These are phyloP conservation scores for Phytophthora tubulina DNA, from an alignment of 352 stramenopile genomes.

Conservation along the genomic window DNA sequence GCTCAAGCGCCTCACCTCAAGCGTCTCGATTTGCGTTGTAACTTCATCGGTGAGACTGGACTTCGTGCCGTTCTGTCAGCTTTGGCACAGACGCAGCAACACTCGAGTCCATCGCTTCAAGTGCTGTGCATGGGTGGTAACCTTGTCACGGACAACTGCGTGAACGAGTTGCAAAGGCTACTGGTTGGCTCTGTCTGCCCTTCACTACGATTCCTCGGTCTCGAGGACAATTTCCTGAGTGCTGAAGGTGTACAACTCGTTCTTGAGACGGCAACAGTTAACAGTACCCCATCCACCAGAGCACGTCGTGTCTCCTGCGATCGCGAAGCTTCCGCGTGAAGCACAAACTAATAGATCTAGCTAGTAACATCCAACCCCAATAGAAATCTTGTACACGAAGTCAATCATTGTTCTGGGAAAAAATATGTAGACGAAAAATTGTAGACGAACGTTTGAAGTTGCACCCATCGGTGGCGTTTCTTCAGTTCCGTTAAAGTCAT, in stretches of 20 bases:
- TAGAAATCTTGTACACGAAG: slow-evolving; percentile 32
- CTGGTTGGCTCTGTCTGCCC: slow-evolving; percentile 50
- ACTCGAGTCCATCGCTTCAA: slow-evolving; percentile 49
- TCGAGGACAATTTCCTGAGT: slow-evolving; percentile 88
- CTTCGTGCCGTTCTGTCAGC: slow-evolving; percentile 52
- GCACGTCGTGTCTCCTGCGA: slow-evolving; percentile 64
- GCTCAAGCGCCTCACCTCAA: slow-evolving; percentile 43
- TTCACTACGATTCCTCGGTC: slow-evolving; percentile 70
- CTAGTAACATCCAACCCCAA: slow-evolving; percentile 24
- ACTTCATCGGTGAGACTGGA: slow-evolving; percentile 77
- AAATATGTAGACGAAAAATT: slow-evolving; percentile 19
- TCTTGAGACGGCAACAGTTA: slow-evolving; percentile 58
- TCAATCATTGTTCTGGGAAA: background rate
- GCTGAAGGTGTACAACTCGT: slow-evolving; percentile 68
- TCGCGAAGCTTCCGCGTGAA: slow-evolving; percentile 20
- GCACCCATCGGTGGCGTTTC: background rate
- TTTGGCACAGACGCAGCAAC: slow-evolving; percentile 25
- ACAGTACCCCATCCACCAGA: slow-evolving; percentile 53
- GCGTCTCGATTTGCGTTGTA: slow-evolving; percentile 73
- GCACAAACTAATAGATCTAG: slow-evolving; percentile 30
- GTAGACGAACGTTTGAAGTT: slow-evolving; percentile 29
- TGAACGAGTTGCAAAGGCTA: slow-evolving; percentile 55
- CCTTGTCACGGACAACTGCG: slow-evolving; percentile 84
- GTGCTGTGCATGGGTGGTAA: slow-evolving; percentile 85
- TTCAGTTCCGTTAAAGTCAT: slow-evolving; percentile 3